These are phyloP conservation scores for Suillus paluster DNA, from an alignment of 768 basidiomycete genomes.

Conservation along the genomic window DNA sequence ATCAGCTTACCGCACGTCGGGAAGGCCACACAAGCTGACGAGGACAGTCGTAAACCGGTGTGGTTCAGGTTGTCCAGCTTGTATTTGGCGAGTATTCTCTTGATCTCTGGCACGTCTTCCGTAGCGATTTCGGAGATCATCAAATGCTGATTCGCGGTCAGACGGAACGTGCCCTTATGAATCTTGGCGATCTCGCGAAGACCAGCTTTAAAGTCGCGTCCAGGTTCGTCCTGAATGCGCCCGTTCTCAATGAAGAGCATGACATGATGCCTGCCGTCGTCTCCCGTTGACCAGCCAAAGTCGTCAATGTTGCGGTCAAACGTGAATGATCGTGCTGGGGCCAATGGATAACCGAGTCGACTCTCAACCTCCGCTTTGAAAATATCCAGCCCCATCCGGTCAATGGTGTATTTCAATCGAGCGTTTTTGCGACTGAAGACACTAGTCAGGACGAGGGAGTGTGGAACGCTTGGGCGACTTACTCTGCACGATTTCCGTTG, in stretches of 20 bases:
- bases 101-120: constrained; percentile 77
- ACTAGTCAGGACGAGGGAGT: constrained; percentile 6
- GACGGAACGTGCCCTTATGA: constrained; percentile 91
- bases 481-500: constrained; percentile 95
- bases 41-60: constrained; percentile 81
- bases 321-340: constrained; percentile 71
- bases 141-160: constrained; percentile 96
- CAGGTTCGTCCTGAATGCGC: constrained; percentile 93
- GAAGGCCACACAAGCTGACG: constrained; percentile 96
- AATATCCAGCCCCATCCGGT: constrained; percentile 86
- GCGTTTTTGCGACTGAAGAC: constrained; percentile 72
- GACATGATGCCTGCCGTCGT: constrained; percentile 90
- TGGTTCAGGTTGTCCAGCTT: constrained; percentile 87
- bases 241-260: constrained; percentile 97
- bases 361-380: constrained; percentile 93
- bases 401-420: constrained; percentile 95
- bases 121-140: constrained; percentile 82
- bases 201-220: constrained; percentile 89
- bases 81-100: constrained; percentile 78
- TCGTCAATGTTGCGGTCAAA: constrained; percentile 94
- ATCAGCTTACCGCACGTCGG: constrained; percentile 78
- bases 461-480: constrained; percentile 36
- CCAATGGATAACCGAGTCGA: constrained; percentile 78
- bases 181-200: constrained; percentile 91
- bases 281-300: constrained; percentile 90